Conservation (phyloP, 2,329 filamentous ascomycete genomes). For the Orbilia ellipsospora region DNA sequence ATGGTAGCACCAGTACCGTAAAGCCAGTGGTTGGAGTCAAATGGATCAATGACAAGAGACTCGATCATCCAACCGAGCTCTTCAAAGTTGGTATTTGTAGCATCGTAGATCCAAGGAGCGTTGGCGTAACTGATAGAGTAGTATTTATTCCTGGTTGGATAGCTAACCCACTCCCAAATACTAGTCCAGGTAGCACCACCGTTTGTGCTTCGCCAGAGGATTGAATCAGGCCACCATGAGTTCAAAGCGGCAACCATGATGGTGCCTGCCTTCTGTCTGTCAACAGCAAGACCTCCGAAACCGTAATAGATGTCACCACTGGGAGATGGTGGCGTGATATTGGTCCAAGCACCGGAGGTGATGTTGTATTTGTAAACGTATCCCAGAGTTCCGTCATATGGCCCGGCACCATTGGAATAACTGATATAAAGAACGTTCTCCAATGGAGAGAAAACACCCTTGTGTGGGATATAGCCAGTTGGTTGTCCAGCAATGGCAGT, state of each 20-base stretch:
- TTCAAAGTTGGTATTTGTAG: constrained; percentile 66
- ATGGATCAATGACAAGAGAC: constrained; percentile 69
- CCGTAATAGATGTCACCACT: constrained; percentile 63
- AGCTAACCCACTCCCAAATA: constrained; percentile 68
- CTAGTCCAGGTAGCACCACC: constrained; percentile 69
- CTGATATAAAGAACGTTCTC: constrained; percentile 70
- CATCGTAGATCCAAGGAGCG: constrained; percentile 68
- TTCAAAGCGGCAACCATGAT: constrained; percentile 70
- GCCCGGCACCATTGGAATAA: constrained; percentile 69
- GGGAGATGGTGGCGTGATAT: constrained; percentile 68
- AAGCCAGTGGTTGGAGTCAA: constrained; percentile 71
- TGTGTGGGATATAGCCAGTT: constrained; percentile 68
- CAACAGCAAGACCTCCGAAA: constrained; percentile 69
- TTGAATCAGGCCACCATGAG: constrained; percentile 71
- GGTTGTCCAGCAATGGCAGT: constrained; percentile 67
- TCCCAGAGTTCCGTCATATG: constrained; percentile 69
- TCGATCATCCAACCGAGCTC: constrained; percentile 73
- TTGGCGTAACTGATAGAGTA: constrained; percentile 66
- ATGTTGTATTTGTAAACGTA: constrained; percentile 70
- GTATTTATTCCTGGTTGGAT: constrained; percentile 65
- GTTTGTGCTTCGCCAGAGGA: constrained; percentile 69
- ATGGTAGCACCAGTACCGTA: constrained; percentile 71
- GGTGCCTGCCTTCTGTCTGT: constrained; percentile 69
- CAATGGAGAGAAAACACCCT: constrained; percentile 66
- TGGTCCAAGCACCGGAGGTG: constrained; percentile 65